Conservation (phyloP, 495 filamentous ascomycete species). For the Neurospora tetrasperma region DNA sequence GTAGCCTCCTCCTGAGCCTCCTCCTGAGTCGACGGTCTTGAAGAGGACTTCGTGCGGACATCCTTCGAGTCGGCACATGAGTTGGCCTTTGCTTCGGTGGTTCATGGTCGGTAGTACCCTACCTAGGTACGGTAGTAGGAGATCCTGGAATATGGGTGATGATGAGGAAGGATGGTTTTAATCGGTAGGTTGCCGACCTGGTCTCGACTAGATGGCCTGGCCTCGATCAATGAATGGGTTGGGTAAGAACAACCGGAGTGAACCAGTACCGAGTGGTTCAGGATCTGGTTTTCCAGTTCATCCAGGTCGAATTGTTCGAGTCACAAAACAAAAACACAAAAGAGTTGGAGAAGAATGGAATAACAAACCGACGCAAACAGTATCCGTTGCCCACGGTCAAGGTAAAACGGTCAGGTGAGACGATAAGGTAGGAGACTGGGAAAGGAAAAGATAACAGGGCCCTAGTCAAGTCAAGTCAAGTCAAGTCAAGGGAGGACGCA, state of each 20-base stretch:
- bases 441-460: background rate
- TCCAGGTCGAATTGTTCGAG: background rate
- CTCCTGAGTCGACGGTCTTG: slow-evolving; percentile 10
- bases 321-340: background rate
- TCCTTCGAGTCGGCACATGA: slow-evolving; percentile 14
- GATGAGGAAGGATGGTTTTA: background rate
- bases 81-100: background rate
- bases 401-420: background rate
- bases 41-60: slow-evolving; percentile 15
- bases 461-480: background rate
- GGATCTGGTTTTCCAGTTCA: too few relatives aligned
- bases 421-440: background rate
- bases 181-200: background rate
- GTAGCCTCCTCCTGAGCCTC: background rate
- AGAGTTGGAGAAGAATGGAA: background rate
- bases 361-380: background rate
- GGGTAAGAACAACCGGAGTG: too few relatives aligned
- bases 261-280: too few relatives aligned
- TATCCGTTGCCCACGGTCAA: background rate
- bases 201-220: background rate
- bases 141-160: too few relatives aligned
- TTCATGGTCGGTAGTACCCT: background rate
- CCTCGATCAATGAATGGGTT: too few relatives aligned
- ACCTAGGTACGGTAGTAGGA: too few relatives aligned
- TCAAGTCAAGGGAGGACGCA: background rate